Conservation (phyloP, 352 stramenopile species). For the Phytophthora aleatoria region DNA sequence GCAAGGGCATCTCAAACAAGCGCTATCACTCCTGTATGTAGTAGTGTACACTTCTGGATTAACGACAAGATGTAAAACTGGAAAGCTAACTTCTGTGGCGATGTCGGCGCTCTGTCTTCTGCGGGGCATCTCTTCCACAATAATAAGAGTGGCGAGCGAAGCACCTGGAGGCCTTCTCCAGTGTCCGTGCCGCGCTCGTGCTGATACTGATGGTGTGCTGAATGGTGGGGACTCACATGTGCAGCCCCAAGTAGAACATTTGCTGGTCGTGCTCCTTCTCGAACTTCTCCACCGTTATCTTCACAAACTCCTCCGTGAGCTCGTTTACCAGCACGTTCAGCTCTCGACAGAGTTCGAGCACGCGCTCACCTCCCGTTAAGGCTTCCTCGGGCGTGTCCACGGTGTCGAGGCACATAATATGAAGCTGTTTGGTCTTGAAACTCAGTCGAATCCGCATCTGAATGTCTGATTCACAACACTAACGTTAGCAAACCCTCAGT, state of each 20-base stretch:
- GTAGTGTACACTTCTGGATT: conserved; percentile 25
- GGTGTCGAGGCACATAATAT: conserved; percentile 84
- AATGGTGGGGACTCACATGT: conserved; percentile 33
- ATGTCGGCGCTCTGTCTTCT: background rate
- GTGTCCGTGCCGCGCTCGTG: background rate
- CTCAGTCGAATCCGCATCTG: conserved; percentile 52
- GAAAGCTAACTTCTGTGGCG: background rate
- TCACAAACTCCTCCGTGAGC: conserved; percentile 52
- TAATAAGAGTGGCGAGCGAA: conserved; percentile 8
- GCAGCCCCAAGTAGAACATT: conserved; percentile 57
- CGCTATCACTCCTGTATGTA: background rate
- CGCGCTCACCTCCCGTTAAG: conserved; percentile 44
- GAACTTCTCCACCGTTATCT: conserved; percentile 47
- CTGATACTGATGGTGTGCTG: background rate
- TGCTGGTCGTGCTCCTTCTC: conserved; percentile 46
- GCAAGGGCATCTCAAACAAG: background rate
- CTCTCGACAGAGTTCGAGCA: conserved; percentile 58
- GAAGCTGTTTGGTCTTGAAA: conserved; percentile 58
- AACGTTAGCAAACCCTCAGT: conserved; percentile 1
- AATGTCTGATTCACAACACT: conserved; percentile 41
- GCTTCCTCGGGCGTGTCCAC: conserved; percentile 79
- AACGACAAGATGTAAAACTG: conserved; percentile 14
- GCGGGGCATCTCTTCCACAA: background rate
- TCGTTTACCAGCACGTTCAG: conserved; percentile 37
- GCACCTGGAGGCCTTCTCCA: background rate